These are phyloP conservation scores for Aspergillus calidoustus DNA, from an alignment of 2,329 filamentous ascomycete species.

Conservation along the genomic window DNA sequence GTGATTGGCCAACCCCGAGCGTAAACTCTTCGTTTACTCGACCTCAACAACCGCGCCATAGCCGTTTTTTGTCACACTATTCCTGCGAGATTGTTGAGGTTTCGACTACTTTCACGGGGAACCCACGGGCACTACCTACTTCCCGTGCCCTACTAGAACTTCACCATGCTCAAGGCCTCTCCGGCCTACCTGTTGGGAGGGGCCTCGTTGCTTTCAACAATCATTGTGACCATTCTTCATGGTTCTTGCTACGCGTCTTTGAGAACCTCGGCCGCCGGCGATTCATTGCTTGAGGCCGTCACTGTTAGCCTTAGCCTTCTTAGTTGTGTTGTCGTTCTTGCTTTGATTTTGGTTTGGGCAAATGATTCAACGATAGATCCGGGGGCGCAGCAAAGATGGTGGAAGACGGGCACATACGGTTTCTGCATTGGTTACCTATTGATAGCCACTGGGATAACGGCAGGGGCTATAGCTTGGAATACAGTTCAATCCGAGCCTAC, in stretches of 20 bases:
- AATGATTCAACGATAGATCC: conserved; percentile 23
- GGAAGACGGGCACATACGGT: conserved; percentile 26
- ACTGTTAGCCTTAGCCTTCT: conserved; percentile 31
- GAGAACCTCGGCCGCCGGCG: conserved; percentile 23
- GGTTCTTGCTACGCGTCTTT: conserved; percentile 33
- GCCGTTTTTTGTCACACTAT: neutral
- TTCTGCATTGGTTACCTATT: conserved; percentile 31
- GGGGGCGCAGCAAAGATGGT: conserved; percentile 20
- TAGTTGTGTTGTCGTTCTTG: conserved; percentile 29
- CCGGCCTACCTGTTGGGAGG: conserved; percentile 31
- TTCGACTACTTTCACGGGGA: neutral
- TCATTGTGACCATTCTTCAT: conserved; percentile 35
- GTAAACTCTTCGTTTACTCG: neutral
- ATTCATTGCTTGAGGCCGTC: conserved; percentile 28
- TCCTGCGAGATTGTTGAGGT: neutral
- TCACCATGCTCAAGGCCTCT: conserved; percentile 17
- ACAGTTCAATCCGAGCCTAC: conserved; percentile 18
- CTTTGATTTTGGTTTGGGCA: conserved; percentile 27
- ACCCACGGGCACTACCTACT: neutral
- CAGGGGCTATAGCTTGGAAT: conserved; percentile 34
- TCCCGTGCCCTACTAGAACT: neutral
- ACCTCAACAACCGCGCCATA: neutral
- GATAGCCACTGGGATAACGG: conserved; percentile 31
- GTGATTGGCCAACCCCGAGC: too few relatives aligned
- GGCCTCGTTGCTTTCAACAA: conserved; percentile 28